Base-by-base conservation (phyloP, 2,329 filamentous ascomycete species). In the Exophiala aquamarina region DNA sequence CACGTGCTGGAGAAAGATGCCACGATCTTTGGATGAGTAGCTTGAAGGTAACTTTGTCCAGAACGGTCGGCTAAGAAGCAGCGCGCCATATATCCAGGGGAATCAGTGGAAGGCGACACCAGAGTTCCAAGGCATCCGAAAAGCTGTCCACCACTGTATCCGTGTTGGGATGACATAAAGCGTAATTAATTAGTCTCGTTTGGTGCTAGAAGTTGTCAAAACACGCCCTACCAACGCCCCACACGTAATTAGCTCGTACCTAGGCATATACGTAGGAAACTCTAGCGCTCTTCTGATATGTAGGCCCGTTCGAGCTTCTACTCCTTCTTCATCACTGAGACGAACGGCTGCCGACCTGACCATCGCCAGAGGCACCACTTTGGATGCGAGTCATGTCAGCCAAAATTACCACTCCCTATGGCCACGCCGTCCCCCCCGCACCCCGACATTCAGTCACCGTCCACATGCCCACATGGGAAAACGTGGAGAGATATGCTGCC, bases 401-500 rank as follows among this genome's bases (percentile, higher is more conserved):
- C 19, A 44, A 36, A 20, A 44, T 44, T 20, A 37, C 41, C 10
- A 44, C 41, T 8, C 9, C 31, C 7, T 44, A 34, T 20, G 41
- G 41, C 41, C 19, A 44, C 14, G 41, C 31, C 17, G 41, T 44
- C 8, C 41, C 32, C 6, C n/a, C 41, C 41, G 41, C 41, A 21
- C 31, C 31, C 15, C 41, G 18, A 20, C 41, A 44, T 44, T 20
- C 31, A 21, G 41, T 44, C 8, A 44, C 41, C 19, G 41, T 44
- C 29, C 41, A 44, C 35, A 36, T 44, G 31, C 41, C 41, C 7
- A 32, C 9, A 26, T 44, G 41, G 41, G 5, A 37, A 21, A 37
- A 4, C 6, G 32, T 37, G 15, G 31, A 37, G 20, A 23, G 20
- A 14, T 44, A 37, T 18, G 19, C 14, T 33, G 31, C 17, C 13